Evolutionary conservation across 768 basidiomycete genomes (phyloP).

Genomic region (Phaeotremella fagi): DNA sequence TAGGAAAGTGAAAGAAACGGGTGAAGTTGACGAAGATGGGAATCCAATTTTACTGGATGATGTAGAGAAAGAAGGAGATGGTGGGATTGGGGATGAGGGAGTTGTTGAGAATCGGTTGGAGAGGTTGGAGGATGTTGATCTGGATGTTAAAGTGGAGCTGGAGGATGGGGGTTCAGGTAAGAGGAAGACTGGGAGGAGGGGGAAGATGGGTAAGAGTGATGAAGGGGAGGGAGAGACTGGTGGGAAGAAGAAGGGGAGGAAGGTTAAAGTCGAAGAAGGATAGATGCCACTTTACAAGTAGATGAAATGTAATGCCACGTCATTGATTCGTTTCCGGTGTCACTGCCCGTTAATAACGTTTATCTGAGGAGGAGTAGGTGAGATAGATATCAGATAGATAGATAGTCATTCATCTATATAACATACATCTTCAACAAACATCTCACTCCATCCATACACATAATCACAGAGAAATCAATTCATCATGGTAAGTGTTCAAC

Average conservation of each 20-base stretch:
- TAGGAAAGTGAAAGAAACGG: slow-evolving; percentile 39
- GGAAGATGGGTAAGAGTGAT: background rate
- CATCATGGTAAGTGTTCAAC: background rate
- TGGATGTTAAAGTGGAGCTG: slow-evolving; percentile 3
- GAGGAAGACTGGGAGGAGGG: background rate
- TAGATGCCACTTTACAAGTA: background rate
- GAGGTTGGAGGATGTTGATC: background rate
- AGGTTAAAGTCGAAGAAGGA: background rate
- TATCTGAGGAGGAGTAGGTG: too few species aligned
- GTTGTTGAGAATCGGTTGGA: slow-evolving; percentile 4
- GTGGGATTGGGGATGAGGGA: slow-evolving; percentile 34
- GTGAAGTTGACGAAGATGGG: slow-evolving; percentile 38
- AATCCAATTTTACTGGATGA: slow-evolving; percentile 31
- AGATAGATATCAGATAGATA: too few species aligned
- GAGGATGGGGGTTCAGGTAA: background rate
- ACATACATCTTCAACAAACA: too few species aligned
- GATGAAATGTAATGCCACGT: too few species aligned
- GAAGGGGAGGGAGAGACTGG: background rate
- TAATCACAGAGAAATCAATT: background rate
- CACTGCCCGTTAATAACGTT: too few species aligned
- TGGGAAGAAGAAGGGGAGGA: slow-evolving; percentile 3
- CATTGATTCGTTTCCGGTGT: too few species aligned
- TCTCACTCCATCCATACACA: too few species aligned
- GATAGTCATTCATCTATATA: too few species aligned
- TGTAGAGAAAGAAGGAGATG: slow-evolving; percentile 43